These are phyloP conservation scores for Neonectria punicea DNA, from an alignment of 2,329 filamentous ascomycete genomes.

Conservation along the genomic window DNA sequence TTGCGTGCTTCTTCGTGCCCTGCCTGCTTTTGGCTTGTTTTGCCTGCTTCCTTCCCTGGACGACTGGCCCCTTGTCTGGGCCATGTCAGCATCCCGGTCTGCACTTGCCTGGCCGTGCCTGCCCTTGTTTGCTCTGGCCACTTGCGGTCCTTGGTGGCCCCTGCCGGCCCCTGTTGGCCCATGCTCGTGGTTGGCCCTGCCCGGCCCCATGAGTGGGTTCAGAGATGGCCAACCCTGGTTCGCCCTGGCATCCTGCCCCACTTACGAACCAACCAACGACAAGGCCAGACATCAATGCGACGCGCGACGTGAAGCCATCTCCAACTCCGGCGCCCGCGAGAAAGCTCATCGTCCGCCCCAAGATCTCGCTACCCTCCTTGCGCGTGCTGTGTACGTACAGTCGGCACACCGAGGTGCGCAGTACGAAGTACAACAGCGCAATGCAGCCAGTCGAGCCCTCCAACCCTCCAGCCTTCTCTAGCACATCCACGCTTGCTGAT, in stretches of 20 bases:
- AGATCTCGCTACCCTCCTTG: constrained; percentile 21
- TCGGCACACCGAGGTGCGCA: constrained; percentile 6
- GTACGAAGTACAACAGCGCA: constrained; percentile 2
- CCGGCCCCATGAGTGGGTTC: constrained; percentile 8
- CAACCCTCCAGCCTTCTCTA: not conserved
- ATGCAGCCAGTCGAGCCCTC: not conserved
- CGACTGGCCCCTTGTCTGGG: constrained; percentile 4
- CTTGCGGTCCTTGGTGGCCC: constrained; percentile 22
- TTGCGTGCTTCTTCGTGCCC: constrained; percentile 10
- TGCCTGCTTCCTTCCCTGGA: constrained; percentile 9
- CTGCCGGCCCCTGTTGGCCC: constrained; percentile 7
- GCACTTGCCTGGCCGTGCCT: constrained; percentile 23
- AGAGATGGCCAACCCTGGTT: constrained; percentile 17
- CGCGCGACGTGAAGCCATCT: constrained; percentile 41
- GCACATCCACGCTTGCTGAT: constrained; percentile 22
- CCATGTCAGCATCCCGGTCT: constrained; percentile 18
- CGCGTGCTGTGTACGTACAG: constrained; percentile 1
- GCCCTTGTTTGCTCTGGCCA: constrained; percentile 22
- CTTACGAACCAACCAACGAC: constrained; percentile 40
- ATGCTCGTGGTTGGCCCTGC: not conserved
- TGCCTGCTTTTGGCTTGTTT: constrained; percentile 12
- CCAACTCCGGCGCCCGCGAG: constrained; percentile 34
- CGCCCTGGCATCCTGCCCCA: constrained; percentile 36
- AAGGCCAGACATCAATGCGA: constrained; percentile 39
- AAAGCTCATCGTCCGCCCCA: constrained; percentile 16